Conservation (phyloP, 768 basidiomycete species). For the Phallus indusiatus region DNA sequence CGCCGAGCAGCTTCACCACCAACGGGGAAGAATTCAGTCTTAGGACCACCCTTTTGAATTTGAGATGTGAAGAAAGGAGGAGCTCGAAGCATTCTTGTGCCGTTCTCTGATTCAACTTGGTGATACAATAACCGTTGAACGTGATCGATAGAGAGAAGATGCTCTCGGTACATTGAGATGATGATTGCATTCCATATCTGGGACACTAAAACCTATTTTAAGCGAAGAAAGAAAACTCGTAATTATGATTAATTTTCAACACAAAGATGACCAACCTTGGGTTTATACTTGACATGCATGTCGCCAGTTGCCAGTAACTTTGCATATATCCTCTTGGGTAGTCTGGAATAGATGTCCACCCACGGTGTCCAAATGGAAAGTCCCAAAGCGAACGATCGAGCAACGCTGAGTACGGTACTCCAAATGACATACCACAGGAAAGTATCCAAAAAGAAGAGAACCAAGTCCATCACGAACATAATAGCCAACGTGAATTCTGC, state of each 20-base stretch:
- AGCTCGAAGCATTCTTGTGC: slow-evolving; percentile 80
- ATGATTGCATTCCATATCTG: slow-evolving; percentile 99
- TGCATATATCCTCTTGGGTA: slow-evolving; percentile 97
- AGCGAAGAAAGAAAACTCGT: not conserved
- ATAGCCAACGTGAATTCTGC: slow-evolving; percentile 90
- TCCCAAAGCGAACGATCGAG: slow-evolving; percentile 83
- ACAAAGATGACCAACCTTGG: slow-evolving; percentile 50
- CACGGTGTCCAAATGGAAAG: slow-evolving; percentile 99
- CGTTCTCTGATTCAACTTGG: slow-evolving; percentile 85
- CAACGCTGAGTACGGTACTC: slow-evolving; percentile 91
- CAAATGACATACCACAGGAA: slow-evolving; percentile 99
- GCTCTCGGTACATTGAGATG: slow-evolving; percentile 99
- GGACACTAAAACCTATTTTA: slow-evolving; percentile 72
- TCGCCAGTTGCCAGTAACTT: slow-evolving; percentile 92
- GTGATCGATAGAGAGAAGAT: slow-evolving; percentile 94
- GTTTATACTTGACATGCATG: slow-evolving; percentile 99
- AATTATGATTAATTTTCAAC: not conserved
- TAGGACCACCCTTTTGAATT: slow-evolving; percentile 51
- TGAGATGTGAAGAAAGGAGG: slow-evolving; percentile 98
- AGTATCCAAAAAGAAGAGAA: slow-evolving; percentile 98
- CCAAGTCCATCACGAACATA: slow-evolving; percentile 98
- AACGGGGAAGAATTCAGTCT: slow-evolving; percentile 83
- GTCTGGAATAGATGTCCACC: slow-evolving; percentile 92
- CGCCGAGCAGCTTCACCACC: slow-evolving; percentile 95
- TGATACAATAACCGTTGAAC: slow-evolving; percentile 97